Percentiles rank a stretch among this genome's conserved stretches.
Conservation (phyloP, 1,284 basidiomycete species). For the Sanghuangporus sanghuang region DNA sequence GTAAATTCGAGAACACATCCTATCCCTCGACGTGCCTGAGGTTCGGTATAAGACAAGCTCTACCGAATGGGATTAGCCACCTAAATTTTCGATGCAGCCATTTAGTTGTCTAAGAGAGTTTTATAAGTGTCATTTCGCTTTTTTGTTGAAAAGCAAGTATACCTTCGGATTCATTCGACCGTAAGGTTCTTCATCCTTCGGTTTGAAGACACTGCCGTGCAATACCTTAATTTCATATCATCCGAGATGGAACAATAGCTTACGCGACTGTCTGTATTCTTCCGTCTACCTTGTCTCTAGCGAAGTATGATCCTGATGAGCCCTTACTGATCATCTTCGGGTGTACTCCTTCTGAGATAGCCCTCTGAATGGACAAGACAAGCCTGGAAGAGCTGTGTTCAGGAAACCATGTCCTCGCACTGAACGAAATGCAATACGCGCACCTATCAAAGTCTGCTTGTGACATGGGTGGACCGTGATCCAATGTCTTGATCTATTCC, state of each 20-base stretch:
- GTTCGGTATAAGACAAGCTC: slow-evolving; percentile 82
- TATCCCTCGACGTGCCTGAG: slow-evolving; percentile 46
- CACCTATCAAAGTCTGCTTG: slow-evolving; percentile 66
- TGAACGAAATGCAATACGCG: slow-evolving; percentile 25
- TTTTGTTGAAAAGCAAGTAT: background rate
- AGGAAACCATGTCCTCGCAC: background rate
- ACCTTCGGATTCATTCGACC: slow-evolving; percentile 81
- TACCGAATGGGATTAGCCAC: slow-evolving; percentile 82
- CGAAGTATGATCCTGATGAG: slow-evolving; percentile 85
- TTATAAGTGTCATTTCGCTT: background rate
- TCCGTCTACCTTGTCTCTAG: slow-evolving; percentile 66
- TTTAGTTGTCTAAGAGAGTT: slow-evolving; percentile 66
- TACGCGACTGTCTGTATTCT: slow-evolving; percentile 74
- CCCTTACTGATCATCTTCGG: slow-evolving; percentile 87
- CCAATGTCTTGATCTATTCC: slow-evolving; percentile 63
- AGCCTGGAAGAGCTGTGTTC: slow-evolving; percentile 38
- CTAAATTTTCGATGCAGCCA: slow-evolving; percentile 84
- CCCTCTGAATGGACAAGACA: slow-evolving; percentile 58
- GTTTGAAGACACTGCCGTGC: slow-evolving; percentile 72
- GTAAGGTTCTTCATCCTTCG: slow-evolving; percentile 87
- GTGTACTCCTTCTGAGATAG: slow-evolving; percentile 73
- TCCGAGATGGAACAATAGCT: slow-evolving; percentile 26
- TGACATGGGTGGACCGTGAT: slow-evolving; percentile 71
- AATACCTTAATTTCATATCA: background rate
- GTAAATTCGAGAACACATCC: background rate